These are phyloP conservation scores for Teunomyces gatunensis DNA, from an alignment of 805 yeast species.

Conservation along the genomic window DNA sequence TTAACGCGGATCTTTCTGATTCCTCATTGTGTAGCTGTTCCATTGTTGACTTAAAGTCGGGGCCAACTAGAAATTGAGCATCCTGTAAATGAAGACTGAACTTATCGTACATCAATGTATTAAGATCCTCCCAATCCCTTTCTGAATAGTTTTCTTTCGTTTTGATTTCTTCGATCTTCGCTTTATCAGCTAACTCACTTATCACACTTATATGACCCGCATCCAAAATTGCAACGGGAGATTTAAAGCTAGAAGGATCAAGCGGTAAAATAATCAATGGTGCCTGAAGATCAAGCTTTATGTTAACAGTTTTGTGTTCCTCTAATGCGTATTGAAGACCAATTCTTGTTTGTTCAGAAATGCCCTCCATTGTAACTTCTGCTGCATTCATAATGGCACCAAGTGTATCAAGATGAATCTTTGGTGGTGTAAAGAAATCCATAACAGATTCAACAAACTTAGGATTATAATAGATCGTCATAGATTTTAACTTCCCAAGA, in stretches of 20 bases:
- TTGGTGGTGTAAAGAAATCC: constrained; percentile 82
- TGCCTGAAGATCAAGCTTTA: constrained; percentile 87
- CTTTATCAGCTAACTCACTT: constrained; percentile 76
- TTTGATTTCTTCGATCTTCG: constrained; percentile 65
- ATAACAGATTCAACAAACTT: constrained; percentile 72
- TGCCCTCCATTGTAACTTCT: constrained; percentile 88
- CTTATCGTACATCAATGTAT: constrained; percentile 84
- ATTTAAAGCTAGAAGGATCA: constrained; percentile 71
- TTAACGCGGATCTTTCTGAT: constrained; percentile 49
- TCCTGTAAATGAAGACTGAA: constrained; percentile 75
- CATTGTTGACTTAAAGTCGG: constrained; percentile 74
- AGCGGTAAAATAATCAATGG: constrained; percentile 87
- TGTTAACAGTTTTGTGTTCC: constrained; percentile 87
- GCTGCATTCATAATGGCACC: constrained; percentile 93
- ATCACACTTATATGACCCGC: constrained; percentile 90
- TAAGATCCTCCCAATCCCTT: constrained; percentile 74
- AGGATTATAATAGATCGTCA: constrained; percentile 90
- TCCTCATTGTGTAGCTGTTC: constrained; percentile 56
- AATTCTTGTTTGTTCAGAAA: constrained; percentile 83
- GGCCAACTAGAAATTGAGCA: constrained; percentile 86
- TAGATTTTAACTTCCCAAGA: constrained; percentile 71
- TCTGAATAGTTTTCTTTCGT: constrained; percentile 54
- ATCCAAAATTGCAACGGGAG: constrained; percentile 89
- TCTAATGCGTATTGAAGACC: constrained; percentile 92
- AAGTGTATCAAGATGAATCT: constrained; percentile 79